phyloP scores from a whole-genome alignment of 1,139 yeast species.

The Zygosaccharomyces pseudobailii region DNA sequence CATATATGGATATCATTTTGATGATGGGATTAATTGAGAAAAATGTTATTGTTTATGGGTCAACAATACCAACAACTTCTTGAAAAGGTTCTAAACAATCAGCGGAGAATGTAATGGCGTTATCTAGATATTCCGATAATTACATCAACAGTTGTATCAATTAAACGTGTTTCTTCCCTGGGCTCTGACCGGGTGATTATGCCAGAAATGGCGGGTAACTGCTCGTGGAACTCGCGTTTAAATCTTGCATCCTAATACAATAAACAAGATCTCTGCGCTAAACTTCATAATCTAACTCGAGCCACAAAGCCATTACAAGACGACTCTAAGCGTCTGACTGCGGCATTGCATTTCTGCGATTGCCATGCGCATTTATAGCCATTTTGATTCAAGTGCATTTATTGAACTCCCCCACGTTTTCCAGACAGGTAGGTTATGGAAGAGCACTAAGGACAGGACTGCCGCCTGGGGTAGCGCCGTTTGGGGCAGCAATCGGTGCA shows the following conservation, averaged over 20 bases:
- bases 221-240: neutral
- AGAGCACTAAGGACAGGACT: neutral
- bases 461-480: slow-evolving; percentile 3
- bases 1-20: no score
- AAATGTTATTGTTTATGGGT: no score
- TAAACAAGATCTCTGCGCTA: slow-evolving; percentile 5
- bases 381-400: slow-evolving; percentile 1
- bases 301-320: neutral
- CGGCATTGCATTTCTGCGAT: slow-evolving; percentile 2
- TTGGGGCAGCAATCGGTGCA: slow-evolving; percentile 2
- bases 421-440: slow-evolving; percentile 3
- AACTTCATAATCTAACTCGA: neutral
- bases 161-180: neutral
- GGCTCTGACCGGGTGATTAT: neutral
- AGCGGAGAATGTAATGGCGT: no score
- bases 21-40: no score
- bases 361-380: slow-evolving; percentile 5
- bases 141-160: no score
- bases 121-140: no score
- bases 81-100: neutral
- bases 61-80: no score
- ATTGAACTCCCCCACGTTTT: slow-evolving; percentile 2
- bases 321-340: slow-evolving; percentile 1
- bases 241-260: neutral
- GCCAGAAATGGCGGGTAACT: neutral